Percentiles rank a stretch among this genome's conserved stretches.
Conservation (phyloP, 352 stramenopile species). For the Phytophthora sp. region DNA sequence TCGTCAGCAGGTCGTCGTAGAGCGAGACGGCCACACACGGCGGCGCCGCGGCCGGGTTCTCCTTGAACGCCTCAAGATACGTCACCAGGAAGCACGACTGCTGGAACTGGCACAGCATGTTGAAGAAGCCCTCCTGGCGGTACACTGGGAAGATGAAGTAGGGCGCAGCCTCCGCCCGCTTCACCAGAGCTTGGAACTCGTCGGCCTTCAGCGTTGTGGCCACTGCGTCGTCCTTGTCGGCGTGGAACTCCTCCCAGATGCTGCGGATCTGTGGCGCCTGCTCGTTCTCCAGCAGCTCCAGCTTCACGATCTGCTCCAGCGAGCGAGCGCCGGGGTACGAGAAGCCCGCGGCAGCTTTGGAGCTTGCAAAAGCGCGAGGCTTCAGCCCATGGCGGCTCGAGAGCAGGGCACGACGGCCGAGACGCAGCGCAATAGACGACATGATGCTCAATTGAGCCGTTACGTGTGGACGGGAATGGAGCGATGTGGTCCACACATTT, state of each 20-base stretch:
- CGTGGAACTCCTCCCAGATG: conserved; percentile 87
- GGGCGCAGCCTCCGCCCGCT: conserved; percentile 58
- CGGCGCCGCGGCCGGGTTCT: conserved; percentile 76
- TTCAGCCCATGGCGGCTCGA: conserved; percentile 1
- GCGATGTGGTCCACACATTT: conserved; percentile 19
- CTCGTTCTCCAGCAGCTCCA: conserved; percentile 82
- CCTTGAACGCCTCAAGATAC: conserved; percentile 88
- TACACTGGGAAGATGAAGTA: conserved; percentile 89
- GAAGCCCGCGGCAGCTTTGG: conserved; percentile 51
- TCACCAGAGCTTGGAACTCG: conserved; percentile 51
- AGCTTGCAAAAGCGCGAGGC: conserved; percentile 15
- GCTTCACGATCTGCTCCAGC: conserved; percentile 85
- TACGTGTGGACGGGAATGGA: conserved; percentile 13
- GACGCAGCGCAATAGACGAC: conserved; percentile 13
- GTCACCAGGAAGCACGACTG: conserved; percentile 89
- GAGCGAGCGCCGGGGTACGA: conserved; percentile 82
- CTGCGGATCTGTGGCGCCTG: conserved; percentile 53
- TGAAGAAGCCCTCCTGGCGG: conserved; percentile 87
- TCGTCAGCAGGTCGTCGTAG: conserved; percentile 73
- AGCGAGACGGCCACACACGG: conserved; percentile 85
- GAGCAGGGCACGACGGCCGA: conserved; percentile 13
- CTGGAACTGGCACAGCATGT: conserved; percentile 91
- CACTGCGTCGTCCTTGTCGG: conserved; percentile 74
- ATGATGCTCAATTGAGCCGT: not conserved
- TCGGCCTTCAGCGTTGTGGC: conserved; percentile 48